Evolutionary conservation across 768 basidiomycete species (phyloP).

Genomic region (Rossbeevera mucosa): DNA sequence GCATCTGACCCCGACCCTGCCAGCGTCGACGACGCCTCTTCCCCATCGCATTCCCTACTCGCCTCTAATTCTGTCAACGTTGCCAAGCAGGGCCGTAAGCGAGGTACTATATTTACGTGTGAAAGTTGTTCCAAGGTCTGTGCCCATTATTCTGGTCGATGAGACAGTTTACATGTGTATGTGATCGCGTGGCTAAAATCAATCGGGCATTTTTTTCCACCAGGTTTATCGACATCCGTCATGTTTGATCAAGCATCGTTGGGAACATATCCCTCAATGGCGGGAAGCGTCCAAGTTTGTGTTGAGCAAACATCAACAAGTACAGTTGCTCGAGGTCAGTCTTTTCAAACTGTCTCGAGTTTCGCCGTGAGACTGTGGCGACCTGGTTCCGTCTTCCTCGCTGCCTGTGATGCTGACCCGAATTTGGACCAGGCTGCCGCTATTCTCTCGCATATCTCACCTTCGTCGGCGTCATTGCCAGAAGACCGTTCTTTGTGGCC

Average conservation of each 20-base stretch:
- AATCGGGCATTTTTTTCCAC: not conserved
- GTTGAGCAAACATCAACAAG: conserved; percentile 94
- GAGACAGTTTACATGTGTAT: conserved; percentile 1
- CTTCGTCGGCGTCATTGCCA: conserved; percentile 68
- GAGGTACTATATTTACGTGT: conserved; percentile 84
- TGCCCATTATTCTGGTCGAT: conserved; percentile 1
- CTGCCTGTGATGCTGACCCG: conserved; percentile 5
- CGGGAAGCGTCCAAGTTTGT: conserved; percentile 86
- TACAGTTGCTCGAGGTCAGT: conserved; percentile 85
- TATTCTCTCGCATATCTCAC: conserved; percentile 84
- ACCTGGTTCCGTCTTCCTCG: not conserved
- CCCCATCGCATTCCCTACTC: conserved; percentile 3
- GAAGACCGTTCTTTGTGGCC: conserved; percentile 95
- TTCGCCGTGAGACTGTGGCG: not conserved
- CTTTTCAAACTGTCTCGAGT: not conserved
- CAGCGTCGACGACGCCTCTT: conserved; percentile 17
- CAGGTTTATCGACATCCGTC: conserved; percentile 89
- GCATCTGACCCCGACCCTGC: conserved; percentile 1
- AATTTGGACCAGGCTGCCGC: conserved; percentile 68
- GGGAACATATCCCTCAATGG: conserved; percentile 98
- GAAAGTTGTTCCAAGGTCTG: conserved; percentile 90
- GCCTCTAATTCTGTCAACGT: conserved; percentile 11
- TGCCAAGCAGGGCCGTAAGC: conserved; percentile 58
- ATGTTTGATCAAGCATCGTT: conserved; percentile 94
- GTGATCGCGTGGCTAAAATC: conserved; percentile 5